Base-by-base conservation (phyloP, 352 stramenopile genomes). In the Aphanomyces astaci region DNA sequence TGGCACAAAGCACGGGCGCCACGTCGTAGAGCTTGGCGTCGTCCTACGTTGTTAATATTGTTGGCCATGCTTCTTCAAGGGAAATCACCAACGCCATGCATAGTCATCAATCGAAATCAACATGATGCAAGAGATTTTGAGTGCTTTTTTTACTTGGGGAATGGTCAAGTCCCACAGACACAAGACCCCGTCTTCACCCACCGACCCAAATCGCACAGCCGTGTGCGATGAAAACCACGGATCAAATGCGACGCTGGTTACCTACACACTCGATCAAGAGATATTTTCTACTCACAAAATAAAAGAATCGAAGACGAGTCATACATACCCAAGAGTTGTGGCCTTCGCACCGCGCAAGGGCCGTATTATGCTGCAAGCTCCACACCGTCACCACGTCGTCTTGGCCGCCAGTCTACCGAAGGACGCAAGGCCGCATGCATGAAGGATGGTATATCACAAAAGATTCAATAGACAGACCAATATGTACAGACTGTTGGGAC, bases 171-270 rank as follows among this genome's bases (percentile, higher is more conserved):
- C 62, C 62, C 62, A 68, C 17, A 68, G 33, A 49, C 43, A 60
- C 7, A 68, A 45, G 24, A 68, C 39, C 24, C 62, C 62, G 33
- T 68, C 62, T 68, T 68, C 62, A 19, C 62, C 62, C 4, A 68
- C 62, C 4, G 62, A 68, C 4, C 48, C 62, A 48, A 68, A 68
- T 11, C 62, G 43, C 3, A 68, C 28, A 15, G 22, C 3, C 9
- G 40, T 60, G 17, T 25, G 62, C 19, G 62, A 68, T 4, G 17
- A 60, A 59, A 68, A 68, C 62, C 62, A 68, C 5, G 25, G 24
- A 31, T 68, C 62, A 22, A 68, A 57, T 46, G 62, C 62, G 32
- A 68, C 62, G 11, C 62, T 33, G 5, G 62, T 68, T n/a, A 68
- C 28, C 62, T 68, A 51, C 17, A 39, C 7, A 11, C 17, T 15